phyloP scores from a whole-genome alignment of 2,329 filamentous ascomycete species.

The Kalmusia sp. region DNA sequence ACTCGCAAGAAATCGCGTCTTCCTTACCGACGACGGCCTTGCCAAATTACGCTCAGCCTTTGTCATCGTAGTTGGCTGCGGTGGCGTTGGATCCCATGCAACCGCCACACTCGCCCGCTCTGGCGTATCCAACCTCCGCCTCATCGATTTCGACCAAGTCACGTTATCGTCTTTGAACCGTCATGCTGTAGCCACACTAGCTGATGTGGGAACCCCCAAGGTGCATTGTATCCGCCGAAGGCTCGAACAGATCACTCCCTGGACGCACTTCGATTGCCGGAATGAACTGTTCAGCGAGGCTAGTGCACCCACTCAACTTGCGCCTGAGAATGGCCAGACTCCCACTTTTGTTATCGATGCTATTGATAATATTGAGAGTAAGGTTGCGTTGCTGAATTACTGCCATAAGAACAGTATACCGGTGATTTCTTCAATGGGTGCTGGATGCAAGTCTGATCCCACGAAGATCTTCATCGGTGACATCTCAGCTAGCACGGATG shows the following conservation, averaged over 20 bases:
- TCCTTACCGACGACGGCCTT: conserved; percentile 83
- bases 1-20: conserved; percentile 89
- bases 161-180: conserved; percentile 92
- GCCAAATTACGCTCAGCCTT: conserved; percentile 80
- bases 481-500: conserved; percentile 86
- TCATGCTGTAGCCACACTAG: conserved; percentile 93
- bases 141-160: conserved; percentile 98
- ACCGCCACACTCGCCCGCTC: conserved; percentile 85
- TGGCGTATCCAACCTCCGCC: conserved; percentile 83
- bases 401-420: conserved; percentile 79
- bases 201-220: conserved; percentile 92
- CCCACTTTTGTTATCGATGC: conserved; percentile 95
- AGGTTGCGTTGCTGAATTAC: conserved; percentile 88
- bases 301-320: conserved; percentile 72
- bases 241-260: conserved; percentile 86
- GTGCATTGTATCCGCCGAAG: conserved; percentile 82
- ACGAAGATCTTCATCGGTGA: conserved; percentile 90
- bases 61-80: conserved; percentile 88
- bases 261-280: conserved; percentile 86
- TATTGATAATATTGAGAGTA: conserved; percentile 98
- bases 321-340: conserved; percentile 68
- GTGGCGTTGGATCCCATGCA: conserved; percentile 94
- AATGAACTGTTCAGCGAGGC: conserved; percentile 81
- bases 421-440: conserved; percentile 95
- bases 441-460: conserved; percentile 87